Conservation (phyloP, 371 early-diverging fungal genomes). For the Batkoa obscura region DNA sequence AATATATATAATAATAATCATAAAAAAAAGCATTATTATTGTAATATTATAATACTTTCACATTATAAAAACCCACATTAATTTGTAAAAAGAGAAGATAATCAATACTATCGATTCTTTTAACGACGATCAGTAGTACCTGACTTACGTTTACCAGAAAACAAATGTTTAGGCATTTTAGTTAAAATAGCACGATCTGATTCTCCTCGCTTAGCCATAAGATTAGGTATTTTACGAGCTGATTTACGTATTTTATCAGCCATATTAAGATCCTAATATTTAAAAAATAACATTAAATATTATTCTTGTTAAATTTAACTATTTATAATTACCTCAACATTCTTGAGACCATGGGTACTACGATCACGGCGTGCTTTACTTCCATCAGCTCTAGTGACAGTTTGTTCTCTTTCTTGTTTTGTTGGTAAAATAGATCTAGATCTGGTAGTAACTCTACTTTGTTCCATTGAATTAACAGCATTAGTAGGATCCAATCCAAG, state of each 20-base stretch:
- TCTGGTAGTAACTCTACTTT: too few relatives aligned
- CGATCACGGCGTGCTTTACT: slow-evolving; percentile 31
- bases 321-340: slow-evolving; percentile 15
- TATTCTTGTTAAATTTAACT: too few relatives aligned
- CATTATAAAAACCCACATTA: too few relatives aligned
- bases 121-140: slow-evolving; percentile 76
- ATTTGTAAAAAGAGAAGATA: too few relatives aligned
- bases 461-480: slow-evolving; percentile 13
- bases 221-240: slow-evolving; percentile 46
- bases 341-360: slow-evolving; percentile 53
- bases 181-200: slow-evolving; percentile 70
- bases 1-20: too few relatives aligned
- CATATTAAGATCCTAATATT: slow-evolving; percentile 28
- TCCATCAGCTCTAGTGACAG: slow-evolving; percentile 18
- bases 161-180: slow-evolving; percentile 96
- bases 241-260: slow-evolving; percentile 54
- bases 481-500: slow-evolving; percentile 37
- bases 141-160: slow-evolving; percentile 73
- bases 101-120: too few relatives aligned
- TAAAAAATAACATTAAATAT: too few relatives aligned
- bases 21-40: too few relatives aligned
- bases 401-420: slow-evolving; percentile 12
- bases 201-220: slow-evolving; percentile 78
- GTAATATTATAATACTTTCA: too few relatives aligned
- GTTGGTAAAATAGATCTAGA: slow-evolving; percentile 26